Evolutionary conservation across 352 stramenopile genomes (phyloP).

Genomic region (Globisporangium perplexum): DNA sequence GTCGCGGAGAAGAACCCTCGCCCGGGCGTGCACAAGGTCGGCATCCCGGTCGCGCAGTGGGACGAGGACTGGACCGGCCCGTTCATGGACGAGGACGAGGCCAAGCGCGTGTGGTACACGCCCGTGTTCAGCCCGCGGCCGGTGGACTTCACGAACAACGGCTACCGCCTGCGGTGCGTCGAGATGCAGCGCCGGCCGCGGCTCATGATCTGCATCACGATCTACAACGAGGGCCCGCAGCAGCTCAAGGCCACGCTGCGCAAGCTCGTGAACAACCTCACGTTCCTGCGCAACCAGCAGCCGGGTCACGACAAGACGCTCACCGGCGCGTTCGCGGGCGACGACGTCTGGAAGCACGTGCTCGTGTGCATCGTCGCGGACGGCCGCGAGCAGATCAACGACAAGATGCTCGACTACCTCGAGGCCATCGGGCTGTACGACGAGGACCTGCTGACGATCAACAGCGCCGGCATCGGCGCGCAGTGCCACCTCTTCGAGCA

Average conservation of each 20-base stretch:
- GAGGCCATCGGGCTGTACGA: conserved; percentile 72
- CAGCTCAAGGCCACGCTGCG: conserved; percentile 69
- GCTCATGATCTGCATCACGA: conserved; percentile 85
- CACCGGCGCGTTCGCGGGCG: conserved; percentile 38
- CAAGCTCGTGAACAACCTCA: conserved; percentile 82
- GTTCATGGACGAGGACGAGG: conserved; percentile 69
- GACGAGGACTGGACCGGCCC: conserved; percentile 75
- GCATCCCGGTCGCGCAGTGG: conserved; percentile 57
- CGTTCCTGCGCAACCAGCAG: conserved; percentile 53
- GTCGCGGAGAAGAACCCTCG: conserved; percentile 66
- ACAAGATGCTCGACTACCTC: conserved; percentile 82
- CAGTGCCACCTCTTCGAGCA: conserved; percentile 86
- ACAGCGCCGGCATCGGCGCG: conserved; percentile 71
- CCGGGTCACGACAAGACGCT: conserved; percentile 21
- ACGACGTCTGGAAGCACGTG: conserved; percentile 80
- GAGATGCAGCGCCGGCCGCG: conserved; percentile 60
- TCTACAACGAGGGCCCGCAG: conserved; percentile 75
- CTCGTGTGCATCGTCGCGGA: conserved; percentile 78
- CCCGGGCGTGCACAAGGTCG: conserved; percentile 74
- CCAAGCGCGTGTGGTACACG: conserved; percentile 75
- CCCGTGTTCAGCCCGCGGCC: conserved; percentile 65
- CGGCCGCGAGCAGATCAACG: conserved; percentile 62
- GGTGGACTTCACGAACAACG: conserved; percentile 70
- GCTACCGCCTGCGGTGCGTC: conserved; percentile 74
- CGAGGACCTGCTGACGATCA: conserved; percentile 82